Conservation (phyloP, 1,139 yeast genomes). For the Saccharomyces hybrid region DNA sequence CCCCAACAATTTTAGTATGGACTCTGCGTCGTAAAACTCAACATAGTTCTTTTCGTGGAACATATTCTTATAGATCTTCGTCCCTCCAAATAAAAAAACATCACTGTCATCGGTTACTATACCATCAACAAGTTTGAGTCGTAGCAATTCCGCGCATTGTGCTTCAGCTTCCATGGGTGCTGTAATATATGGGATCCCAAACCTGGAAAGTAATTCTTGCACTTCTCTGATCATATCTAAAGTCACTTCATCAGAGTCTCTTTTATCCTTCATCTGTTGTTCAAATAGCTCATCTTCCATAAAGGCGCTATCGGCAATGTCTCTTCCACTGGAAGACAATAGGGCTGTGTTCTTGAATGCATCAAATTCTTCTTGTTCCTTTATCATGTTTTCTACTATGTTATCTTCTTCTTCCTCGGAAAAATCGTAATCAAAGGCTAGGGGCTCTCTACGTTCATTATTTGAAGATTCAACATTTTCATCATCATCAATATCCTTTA, state of each 20-base stretch:
- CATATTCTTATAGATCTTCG: conserved; percentile 80
- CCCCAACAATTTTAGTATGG: conserved; percentile 59
- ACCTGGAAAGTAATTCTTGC: conserved; percentile 73
- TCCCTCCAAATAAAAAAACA: conserved; percentile 91
- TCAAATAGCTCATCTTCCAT: conserved; percentile 36
- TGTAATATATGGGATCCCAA: conserved; percentile 89
- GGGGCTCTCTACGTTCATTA: conserved; percentile 9
- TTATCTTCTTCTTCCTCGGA: conserved; percentile 73
- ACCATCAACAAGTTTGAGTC: conserved; percentile 77
- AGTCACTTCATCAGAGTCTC: conserved; percentile 92
- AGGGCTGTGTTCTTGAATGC: conserved; percentile 46
- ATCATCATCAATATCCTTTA: not conserved
- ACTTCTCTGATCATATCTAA: conserved; percentile 81
- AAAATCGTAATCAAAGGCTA: conserved; percentile 51
- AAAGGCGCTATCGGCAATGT: conserved; percentile 19
- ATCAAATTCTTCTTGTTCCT: conserved; percentile 68
- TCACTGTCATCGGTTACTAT: conserved; percentile 97
- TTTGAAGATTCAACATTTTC: not conserved
- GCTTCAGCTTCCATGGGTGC: conserved; percentile 99
- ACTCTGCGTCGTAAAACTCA: conserved; percentile 65
- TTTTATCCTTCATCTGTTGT: conserved; percentile 56
- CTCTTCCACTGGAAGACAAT: not conserved
- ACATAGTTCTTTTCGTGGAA: conserved; percentile 90
- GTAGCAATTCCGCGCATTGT: conserved; percentile 77
- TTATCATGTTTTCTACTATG: conserved; percentile 50